A percentile compares a stretch with the other conserved stretches of the same genome.
These are phyloP conservation scores for Penicillium paradoxum DNA, from an alignment of 495 filamentous ascomycete genomes.

Conservation along the genomic window DNA sequence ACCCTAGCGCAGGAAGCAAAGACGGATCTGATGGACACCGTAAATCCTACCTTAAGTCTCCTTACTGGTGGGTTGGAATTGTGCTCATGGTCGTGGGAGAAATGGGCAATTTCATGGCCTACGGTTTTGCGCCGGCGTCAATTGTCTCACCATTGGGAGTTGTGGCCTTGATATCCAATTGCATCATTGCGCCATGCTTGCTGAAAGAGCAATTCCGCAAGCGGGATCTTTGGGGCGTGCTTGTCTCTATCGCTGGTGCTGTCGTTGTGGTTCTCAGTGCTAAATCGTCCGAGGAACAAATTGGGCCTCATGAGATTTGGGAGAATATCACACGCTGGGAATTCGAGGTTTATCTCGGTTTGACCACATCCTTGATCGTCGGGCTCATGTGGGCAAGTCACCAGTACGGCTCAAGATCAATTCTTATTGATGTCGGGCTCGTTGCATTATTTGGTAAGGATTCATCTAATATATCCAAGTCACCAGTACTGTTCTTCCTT, in stretches of 20 bases:
- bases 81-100: constrained; percentile 90
- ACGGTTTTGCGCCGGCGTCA: constrained; percentile 96
- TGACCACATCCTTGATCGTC: constrained; percentile 68
- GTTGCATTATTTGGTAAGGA: constrained; percentile 84
- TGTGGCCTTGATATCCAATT: constrained; percentile 92
- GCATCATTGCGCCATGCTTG: constrained; percentile 88
- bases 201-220: constrained; percentile 82
- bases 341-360: constrained; percentile 82
- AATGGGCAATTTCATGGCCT: constrained; percentile 92
- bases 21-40: constrained; percentile 24
- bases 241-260: constrained; percentile 79
- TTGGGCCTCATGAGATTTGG: constrained; percentile 88
- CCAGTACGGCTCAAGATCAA: constrained; percentile 73
- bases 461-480: not conserved
- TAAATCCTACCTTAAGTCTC: constrained; percentile 77
- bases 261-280: constrained; percentile 92
- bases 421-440: constrained; percentile 87
- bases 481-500: not conserved
- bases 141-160: constrained; percentile 97
- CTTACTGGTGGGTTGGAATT: constrained; percentile 94
- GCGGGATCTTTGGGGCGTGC: constrained; percentile 83
- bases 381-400: constrained; percentile 76
- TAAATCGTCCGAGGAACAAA: constrained; percentile 79
- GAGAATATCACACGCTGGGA: constrained; percentile 81
- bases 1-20: constrained; percentile 27